Evolutionary conservation across 169 alveolate genomes (phyloP), one percentile per base, ranked within the genome.

Genomic region (Amoebophrya sp.): DNA sequence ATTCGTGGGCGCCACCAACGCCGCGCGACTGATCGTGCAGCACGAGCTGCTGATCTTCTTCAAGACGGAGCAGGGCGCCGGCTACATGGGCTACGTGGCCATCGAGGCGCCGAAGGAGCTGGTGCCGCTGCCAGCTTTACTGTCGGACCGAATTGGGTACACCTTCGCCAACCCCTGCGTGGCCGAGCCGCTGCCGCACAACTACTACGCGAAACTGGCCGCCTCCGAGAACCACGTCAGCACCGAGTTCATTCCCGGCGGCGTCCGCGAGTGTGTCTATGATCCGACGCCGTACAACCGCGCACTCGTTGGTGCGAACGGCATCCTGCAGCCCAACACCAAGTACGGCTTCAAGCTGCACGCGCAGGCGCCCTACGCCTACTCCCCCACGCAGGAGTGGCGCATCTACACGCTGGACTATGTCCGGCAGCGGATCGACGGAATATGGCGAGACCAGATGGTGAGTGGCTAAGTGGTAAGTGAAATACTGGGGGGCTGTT

Each of bases 31-130:
- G 2, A 16, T n/a, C 38, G 90, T 31, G 38, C 50, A 58, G 67
- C 45, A 88, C 70, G 90, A 88, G 58, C 70, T 88, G 69, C 42
- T n/a, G 40, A 41, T 88, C 16, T 88, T 88, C 41, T 88, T 88
- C 41, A 88, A 88, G 41, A 88, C 90, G 41, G 90, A 88, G 29
- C 90, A 88, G 40, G 40, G 45, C 7, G 90, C 90, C 5, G 90
- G 90, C 41, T 58, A 88, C 29, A 41, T 41, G 39, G 69, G 70
- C 42, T 88, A 88, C 43, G 43, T 88, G 16, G 41, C 50, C 42
- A 41, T 88, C 40, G 39, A 88, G 26, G 90, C 90, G 29, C 90
- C 90, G 26, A 41, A 58, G 78, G 34, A 58, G 34, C 78, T 13
- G 34, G 23, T 1, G 10, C 78, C 78, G 26, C 5, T 58, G 23